These are phyloP conservation scores for Obelidium mucronatum DNA, from an alignment of 192 early-diverging fungal species.

Conservation along the genomic window DNA sequence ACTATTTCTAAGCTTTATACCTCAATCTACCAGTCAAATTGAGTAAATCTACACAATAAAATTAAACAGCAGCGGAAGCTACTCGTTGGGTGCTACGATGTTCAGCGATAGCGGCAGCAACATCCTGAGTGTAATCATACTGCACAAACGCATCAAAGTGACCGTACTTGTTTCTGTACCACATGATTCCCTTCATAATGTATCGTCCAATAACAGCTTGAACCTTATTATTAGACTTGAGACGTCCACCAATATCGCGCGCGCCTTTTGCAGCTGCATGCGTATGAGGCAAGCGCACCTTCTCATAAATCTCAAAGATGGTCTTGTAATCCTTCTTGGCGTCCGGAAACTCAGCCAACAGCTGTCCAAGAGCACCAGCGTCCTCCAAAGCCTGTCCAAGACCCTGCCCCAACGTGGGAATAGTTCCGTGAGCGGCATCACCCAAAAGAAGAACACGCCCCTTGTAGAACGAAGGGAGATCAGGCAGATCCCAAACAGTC, in stretches of 20 bases:
- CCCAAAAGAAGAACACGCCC: conserved; percentile 28
- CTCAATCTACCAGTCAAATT: no score
- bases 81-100: no score
- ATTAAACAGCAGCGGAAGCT: no score
- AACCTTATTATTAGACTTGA: background rate
- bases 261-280: background rate
- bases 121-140: background rate
- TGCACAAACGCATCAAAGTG: background rate
- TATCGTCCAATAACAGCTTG: background rate
- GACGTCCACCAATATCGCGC: conserved; percentile 12
- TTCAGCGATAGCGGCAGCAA: no score
- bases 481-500: conserved; percentile 19
- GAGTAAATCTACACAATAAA: no score
- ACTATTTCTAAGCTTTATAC: no score
- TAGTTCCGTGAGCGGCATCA: conserved; percentile 37
- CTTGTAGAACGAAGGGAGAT: conserved; percentile 1
- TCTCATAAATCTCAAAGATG: conserved; percentile 32
- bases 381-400: conserved; percentile 30
- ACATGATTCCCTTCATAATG: background rate
- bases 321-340: background rate
- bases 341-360: conserved; percentile 6
- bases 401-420: conserved; percentile 41
- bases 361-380: conserved; percentile 34
- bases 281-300: conserved; percentile 7
- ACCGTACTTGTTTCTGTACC: background rate